These are phyloP conservation scores for Metarhizium sp. DNA, from an alignment of 2,329 filamentous ascomycete genomes.

Conservation along the genomic window DNA sequence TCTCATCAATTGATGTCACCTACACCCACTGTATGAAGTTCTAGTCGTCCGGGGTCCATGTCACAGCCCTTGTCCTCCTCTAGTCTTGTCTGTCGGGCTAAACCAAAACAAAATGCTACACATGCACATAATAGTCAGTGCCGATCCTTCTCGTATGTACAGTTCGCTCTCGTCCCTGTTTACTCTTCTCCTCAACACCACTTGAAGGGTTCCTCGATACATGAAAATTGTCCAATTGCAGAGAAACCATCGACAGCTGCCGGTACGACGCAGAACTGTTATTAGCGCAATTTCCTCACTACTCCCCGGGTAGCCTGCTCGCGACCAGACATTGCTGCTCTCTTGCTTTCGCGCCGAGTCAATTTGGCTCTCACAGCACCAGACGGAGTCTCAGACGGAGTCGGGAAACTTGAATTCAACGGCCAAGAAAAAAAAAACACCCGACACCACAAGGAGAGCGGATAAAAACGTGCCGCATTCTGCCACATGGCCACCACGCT, in stretches of 20 bases:
- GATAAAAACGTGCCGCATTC: background rate
- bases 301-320: too few species aligned
- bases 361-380: background rate
- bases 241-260: background rate
- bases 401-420: background rate
- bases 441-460: background rate
- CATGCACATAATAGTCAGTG: background rate
- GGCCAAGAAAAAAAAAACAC: background rate
- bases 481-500: conserved; percentile 21
- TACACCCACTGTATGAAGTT: too few species aligned
- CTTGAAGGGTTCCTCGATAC: background rate
- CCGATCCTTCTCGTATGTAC: background rate
- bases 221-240: background rate
- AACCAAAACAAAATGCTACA: background rate
- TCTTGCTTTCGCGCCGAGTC: background rate
- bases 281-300: background rate
- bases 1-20: too few species aligned
- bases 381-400: background rate
- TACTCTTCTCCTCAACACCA: background rate
- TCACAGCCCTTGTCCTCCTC: background rate
- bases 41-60: too few species aligned
- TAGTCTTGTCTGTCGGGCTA: background rate
- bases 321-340: background rate
- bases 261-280: background rate
- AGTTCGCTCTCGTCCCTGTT: background rate